Percentiles rank a stretch among this genome's conserved stretches.
Conservation (phyloP, 2,329 filamentous ascomycete species). For the Rutstroemia sp. region DNA sequence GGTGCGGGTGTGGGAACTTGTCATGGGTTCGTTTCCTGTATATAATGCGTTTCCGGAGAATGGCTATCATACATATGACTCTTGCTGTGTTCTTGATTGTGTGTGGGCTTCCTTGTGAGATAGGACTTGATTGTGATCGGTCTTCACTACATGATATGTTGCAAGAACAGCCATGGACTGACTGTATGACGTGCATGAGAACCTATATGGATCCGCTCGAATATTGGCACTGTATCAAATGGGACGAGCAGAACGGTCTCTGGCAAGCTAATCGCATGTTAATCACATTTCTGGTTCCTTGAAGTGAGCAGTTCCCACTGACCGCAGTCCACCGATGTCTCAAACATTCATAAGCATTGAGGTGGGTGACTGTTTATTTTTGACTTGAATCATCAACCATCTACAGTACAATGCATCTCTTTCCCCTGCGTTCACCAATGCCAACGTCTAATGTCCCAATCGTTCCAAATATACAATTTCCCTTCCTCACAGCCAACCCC, state of each 20-base stretch:
- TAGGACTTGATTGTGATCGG: not conserved
- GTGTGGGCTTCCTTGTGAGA: not conserved
- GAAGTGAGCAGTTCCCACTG: too few species aligned
- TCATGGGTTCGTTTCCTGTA: slow-evolving; percentile 15
- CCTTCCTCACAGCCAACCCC: not conserved
- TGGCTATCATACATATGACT: slow-evolving; percentile 4
- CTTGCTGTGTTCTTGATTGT: not conserved
- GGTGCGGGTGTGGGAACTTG: too few species aligned
- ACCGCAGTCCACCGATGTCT: too few species aligned
- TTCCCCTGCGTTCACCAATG: slow-evolving; percentile 1
- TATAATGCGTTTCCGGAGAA: slow-evolving; percentile 13
- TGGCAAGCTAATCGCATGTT: too few species aligned
- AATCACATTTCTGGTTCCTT: too few species aligned
- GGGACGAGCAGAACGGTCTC: too few species aligned
- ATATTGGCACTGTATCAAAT: too few species aligned
- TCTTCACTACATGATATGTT: too few species aligned
- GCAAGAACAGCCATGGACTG: too few species aligned
- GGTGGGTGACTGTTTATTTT: slow-evolving; percentile 1
- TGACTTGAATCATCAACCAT: slow-evolving; percentile 4
- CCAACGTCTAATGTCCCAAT: not conserved
- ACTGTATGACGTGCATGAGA: too few species aligned
- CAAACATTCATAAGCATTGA: not conserved
- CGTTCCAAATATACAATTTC: slow-evolving; percentile 16
- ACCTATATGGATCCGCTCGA: too few species aligned
- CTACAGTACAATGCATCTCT: slow-evolving; percentile 6